These are phyloP conservation scores for Nicotiana paniculata DNA, from an alignment of 257 asterid genomes.

Conservation along the genomic window DNA sequence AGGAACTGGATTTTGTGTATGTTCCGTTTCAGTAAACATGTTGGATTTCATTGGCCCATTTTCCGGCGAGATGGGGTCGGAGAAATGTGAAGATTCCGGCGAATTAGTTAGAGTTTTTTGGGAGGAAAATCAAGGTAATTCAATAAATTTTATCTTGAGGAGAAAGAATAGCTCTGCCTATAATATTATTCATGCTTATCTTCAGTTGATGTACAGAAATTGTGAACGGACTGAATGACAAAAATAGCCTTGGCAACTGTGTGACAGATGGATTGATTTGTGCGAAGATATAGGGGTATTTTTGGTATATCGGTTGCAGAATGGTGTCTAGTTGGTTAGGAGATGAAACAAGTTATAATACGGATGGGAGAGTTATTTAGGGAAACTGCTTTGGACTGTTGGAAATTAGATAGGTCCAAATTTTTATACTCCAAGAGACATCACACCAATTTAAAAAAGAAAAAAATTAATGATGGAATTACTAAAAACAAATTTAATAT, in stretches of 20 bases:
- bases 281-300: neutral
- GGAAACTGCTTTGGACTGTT: neutral
- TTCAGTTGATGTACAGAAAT: slow-evolving; percentile 27
- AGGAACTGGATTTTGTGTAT: neutral
- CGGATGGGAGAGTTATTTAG: neutral
- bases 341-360: neutral
- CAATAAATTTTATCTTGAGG: slow-evolving; percentile 31
- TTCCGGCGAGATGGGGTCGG: neutral
- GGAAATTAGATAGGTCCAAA: neutral
- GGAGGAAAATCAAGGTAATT: neutral
- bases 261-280: neutral
- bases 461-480: neutral
- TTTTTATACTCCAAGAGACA: neutral
- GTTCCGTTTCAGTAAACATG: slow-evolving; percentile 24
- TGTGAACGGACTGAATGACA: slow-evolving; percentile 1
- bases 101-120: slow-evolving; percentile 16
- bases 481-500: neutral
- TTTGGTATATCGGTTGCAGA: neutral
- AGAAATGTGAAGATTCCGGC: slow-evolving; percentile 28
- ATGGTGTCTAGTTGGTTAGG: neutral
- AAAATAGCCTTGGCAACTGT: neutral
- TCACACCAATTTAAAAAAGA: neutral
- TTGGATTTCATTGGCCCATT: neutral
- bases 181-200: slow-evolving; percentile 9
- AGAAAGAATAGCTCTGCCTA: slow-evolving; percentile 12